Evolutionary conservation across 2,329 filamentous ascomycete species (phyloP).

Genomic region (Botrytis byssoidea): DNA sequence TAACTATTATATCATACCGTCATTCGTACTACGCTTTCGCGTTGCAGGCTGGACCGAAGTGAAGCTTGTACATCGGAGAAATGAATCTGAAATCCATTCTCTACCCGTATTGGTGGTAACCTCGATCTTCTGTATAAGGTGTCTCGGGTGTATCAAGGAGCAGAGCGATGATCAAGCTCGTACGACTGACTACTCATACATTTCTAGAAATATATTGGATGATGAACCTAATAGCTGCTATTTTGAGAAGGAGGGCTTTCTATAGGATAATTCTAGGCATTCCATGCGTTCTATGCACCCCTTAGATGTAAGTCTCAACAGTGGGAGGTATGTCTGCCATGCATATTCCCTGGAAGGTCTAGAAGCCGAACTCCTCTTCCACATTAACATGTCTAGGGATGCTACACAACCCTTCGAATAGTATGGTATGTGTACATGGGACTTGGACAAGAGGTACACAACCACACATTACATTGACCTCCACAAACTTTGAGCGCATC

Average conservation of each 20-base stretch:
- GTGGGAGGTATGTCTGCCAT: not conserved
- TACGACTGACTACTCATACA: not conserved
- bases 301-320: not conserved
- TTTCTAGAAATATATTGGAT: not conserved
- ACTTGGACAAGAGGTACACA: not conserved
- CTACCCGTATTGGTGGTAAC: not conserved
- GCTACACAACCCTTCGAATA: not conserved
- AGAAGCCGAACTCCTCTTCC: constrained; percentile 1
- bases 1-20: not conserved
- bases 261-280: not conserved
- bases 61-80: not conserved
- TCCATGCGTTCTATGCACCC: constrained; percentile 8
- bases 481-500: not conserved
- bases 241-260: not conserved
- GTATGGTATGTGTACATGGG: not conserved
- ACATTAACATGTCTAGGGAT: not conserved
- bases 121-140: not conserved
- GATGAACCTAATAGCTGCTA: not conserved
- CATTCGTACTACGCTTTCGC: not conserved
- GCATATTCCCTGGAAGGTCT: not conserved
- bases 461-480: not conserved
- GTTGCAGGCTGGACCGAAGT: not conserved
- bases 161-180: not conserved
- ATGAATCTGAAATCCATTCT: not conserved
- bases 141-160: not conserved